These are phyloP conservation scores for Kodamaea arcana DNA, from an alignment of 1,139 yeast genomes.

Conservation along the genomic window DNA sequence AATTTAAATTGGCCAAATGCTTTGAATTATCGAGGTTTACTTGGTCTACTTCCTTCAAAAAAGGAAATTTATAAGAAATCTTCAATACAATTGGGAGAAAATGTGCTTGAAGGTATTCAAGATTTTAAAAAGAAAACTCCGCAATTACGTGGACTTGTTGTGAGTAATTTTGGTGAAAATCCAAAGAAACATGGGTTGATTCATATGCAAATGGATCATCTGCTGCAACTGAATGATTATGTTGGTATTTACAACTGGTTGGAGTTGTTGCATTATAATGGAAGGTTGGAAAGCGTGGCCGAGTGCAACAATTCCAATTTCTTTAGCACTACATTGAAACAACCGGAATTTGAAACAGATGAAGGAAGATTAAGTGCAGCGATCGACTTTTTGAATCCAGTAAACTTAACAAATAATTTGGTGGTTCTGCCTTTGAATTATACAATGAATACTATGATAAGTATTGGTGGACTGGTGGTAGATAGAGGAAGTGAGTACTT, in stretches of 20 bases:
- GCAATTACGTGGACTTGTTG: conserved; percentile 6
- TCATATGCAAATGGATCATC: conserved; percentile 13
- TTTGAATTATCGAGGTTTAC: conserved; percentile 34
- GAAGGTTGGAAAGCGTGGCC: conserved; percentile 21
- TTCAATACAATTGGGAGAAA: conserved; percentile 20
- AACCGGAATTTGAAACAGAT: conserved; percentile 6
- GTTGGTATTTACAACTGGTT: conserved; percentile 29
- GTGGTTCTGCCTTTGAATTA: conserved; percentile 38
- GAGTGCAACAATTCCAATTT: conserved; percentile 15
- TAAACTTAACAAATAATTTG: conserved; percentile 32
- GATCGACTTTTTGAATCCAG: conserved; percentile 22
- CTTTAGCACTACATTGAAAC: conserved; percentile 13
- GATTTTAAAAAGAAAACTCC: conserved; percentile 9
- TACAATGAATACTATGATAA: conserved; percentile 34
- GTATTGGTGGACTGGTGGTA: conserved; percentile 9
- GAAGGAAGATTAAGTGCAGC: conserved; percentile 1
- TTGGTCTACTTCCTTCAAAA: conserved; percentile 25
- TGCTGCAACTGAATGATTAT: conserved; percentile 16
- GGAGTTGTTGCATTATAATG: conserved; percentile 31
- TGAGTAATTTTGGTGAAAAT: conserved; percentile 6
- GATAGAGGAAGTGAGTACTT: neutral
- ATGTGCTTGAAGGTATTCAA: conserved; percentile 19
- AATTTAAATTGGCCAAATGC: conserved; percentile 31
- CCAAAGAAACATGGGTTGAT: conserved; percentile 33
- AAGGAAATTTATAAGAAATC: conserved; percentile 25